Evolutionary conservation across 345 rosid species (phyloP).

Genomic region (Laguncularia racemosa): DNA sequence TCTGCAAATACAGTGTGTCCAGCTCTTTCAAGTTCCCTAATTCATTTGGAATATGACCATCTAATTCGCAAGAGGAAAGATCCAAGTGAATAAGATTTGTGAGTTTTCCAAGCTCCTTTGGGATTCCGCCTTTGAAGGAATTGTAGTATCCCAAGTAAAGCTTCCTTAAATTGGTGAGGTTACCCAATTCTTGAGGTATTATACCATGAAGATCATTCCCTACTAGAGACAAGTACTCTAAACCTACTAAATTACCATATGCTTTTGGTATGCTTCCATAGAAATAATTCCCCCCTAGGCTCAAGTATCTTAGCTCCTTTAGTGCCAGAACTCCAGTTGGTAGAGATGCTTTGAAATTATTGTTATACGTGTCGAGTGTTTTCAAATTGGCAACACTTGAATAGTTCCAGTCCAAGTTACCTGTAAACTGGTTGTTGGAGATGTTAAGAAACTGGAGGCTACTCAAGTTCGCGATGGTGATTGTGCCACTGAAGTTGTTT

Average conservation of each 20-base stretch:
- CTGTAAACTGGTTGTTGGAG: constrained; percentile 46
- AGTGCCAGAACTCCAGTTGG: constrained; percentile 33
- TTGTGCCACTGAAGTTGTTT: constrained; percentile 29
- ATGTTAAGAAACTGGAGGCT: constrained; percentile 41
- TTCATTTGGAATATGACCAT: constrained; percentile 44
- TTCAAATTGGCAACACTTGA: constrained; percentile 24
- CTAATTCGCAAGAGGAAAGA: constrained; percentile 44
- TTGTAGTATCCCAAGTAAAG: constrained; percentile 57
- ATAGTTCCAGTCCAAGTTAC: constrained; percentile 44
- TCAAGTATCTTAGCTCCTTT: constrained; percentile 34
- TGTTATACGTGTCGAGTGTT: constrained; percentile 46
- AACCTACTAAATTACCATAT: constrained; percentile 27
- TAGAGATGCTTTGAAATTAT: constrained; percentile 45
- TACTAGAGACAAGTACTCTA: constrained; percentile 44
- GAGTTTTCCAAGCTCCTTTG: constrained; percentile 43
- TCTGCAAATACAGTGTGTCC: constrained; percentile 49
- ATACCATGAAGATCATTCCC: constrained; percentile 50
- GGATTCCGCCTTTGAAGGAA: constrained; percentile 48
- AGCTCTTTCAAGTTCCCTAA: constrained; percentile 43
- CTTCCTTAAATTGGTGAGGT: constrained; percentile 40
- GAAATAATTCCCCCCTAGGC: constrained; percentile 66
- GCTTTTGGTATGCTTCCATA: constrained; percentile 38
- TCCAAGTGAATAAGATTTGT: constrained; percentile 46
- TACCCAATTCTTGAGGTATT: constrained; percentile 52
- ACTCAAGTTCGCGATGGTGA: constrained; percentile 31